Evolutionary conservation across 805 yeast species (phyloP), one percentile per base, ranked within the genome.

Genomic region (Nakazawaea molendinolei): DNA sequence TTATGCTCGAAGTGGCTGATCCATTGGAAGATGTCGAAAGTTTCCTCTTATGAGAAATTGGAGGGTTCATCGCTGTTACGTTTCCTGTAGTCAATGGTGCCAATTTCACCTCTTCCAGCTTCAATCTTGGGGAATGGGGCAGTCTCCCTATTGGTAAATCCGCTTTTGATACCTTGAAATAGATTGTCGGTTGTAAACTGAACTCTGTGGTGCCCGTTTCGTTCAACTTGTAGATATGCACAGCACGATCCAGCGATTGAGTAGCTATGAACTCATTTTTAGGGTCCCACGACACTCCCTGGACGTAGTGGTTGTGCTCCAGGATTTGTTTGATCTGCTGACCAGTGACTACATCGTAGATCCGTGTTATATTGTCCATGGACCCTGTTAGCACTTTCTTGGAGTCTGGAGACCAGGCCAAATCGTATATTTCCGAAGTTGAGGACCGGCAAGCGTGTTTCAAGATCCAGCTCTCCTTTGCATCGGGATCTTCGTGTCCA

Each of bases 221-320:
- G 25, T 35, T 53, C 26, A 77, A 51, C 15, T 65, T 60, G 53
- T 85, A 85, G n/a, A 92, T 62, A 44, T 76, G 78, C 9, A 90
- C 79, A 2, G 86, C 68, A 41, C 95, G 62, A 58, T 92, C 98
- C 9, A 96, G 94, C 18, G 92, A 77, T 55, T 89, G 96, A 5
- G 95, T 82, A 1, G 89, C 86, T 5, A 92, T 56, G 46, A 58
- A 86, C 53, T 81, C 75, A 44, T 81, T 77, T 36, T 64, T 53
- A 6, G 98, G 98, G 54, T 92, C 98, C 97, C 97, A 92, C 0
- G 82, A 67, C 5, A 92, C 90, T 3, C 99, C 99, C 58, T 92
- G 99, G 3, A 92, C 94, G 48, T 86, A 90, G 55, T 89, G 95
- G 31, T 65, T 64, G 56, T 92, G 97, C 40, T 83, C 86, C 5